Percentiles rank a stretch among this genome's conserved stretches.
These are phyloP conservation scores for Fusarium dimerum DNA, from an alignment of 2,329 filamentous ascomycete species.

Conservation along the genomic window DNA sequence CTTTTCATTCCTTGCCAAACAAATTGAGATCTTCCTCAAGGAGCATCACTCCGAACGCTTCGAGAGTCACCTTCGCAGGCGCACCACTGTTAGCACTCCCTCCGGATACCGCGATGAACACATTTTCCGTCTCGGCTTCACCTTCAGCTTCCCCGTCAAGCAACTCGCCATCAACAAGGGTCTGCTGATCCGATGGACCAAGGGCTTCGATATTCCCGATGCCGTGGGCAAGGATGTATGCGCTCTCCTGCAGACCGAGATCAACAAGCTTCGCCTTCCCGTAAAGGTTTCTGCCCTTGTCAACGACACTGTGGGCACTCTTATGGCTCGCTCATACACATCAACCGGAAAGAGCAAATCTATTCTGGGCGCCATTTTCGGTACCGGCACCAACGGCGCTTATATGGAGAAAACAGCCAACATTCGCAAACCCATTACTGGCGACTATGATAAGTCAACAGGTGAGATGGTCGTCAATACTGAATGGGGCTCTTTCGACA, in stretches of 20 bases:
- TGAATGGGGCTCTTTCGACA: conserved; percentile 98
- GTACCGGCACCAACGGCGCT: conserved; percentile 94
- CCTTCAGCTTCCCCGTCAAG: conserved; percentile 95
- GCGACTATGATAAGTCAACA: conserved; percentile 74
- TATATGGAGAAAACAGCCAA: conserved; percentile 91
- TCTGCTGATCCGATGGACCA: conserved; percentile 93
- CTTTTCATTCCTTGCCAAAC: conserved; percentile 88
- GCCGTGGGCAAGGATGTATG: conserved; percentile 94
- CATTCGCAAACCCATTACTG: conserved; percentile 74
- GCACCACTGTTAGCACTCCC: conserved; percentile 59
- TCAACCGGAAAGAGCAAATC: conserved; percentile 85
- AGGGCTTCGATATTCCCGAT: conserved; percentile 97
- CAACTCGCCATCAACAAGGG: conserved; percentile 96
- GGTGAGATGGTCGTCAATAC: conserved; percentile 98
- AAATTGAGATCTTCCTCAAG: conserved; percentile 86
- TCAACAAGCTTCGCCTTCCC: conserved; percentile 82
- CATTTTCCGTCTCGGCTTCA: conserved; percentile 94
- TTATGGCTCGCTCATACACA: conserved; percentile 97
- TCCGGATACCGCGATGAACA: conserved; percentile 68
- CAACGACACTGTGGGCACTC: conserved; percentile 95
- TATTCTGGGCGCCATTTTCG: conserved; percentile 93
- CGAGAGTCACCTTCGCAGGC: conserved; percentile 65
- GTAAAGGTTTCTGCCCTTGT: conserved; percentile 95
- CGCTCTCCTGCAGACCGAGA: conserved; percentile 81
- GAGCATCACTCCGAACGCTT: conserved; percentile 89